Base-by-base conservation (phyloP, 495 filamentous ascomycete species). In the Copromyces sp. region DNA sequence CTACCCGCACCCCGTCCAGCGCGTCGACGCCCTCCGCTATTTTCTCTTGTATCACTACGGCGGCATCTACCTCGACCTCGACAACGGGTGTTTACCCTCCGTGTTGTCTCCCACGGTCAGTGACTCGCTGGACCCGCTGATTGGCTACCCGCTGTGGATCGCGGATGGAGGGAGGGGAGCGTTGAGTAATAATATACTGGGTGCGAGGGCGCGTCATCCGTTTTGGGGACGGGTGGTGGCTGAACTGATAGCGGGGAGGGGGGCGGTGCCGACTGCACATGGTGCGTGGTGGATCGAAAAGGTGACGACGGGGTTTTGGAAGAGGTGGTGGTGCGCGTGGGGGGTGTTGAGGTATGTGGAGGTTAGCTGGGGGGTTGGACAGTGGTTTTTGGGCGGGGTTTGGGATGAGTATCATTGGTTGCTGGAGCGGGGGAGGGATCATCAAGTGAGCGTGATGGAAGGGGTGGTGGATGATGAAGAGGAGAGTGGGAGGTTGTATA, bases 181-280 rank as follows among this genome's bases (percentile, higher is more conserved):
- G 61, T 92, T 97, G 75, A 93, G 90, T 69, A 97, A 97, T 82
- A 93, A 97, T 79, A 92, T 91, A 38, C 95, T 97, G 88, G 94
- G 92, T 53, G 83, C 91, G 16, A 85, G 91, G 4, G 92, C 93
- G 1, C 86, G 91, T 70, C 94, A 97, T 75, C 92, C 92, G 0
- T 97, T 94, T 84, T 96, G 95, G 86, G 83, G 89, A 12, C 86
- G 84, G 45, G 5, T 97, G 93, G 80, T 87, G 94, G 78, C 88
- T 88, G 74, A 89, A 89, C 77, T 97, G 92, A 91, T 80, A 89
- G 42, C 3, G 0, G 53, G 53, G 6, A 32, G 53, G 29, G 53
- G 53, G 24, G 53, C 53, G 12, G 2, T 35, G 24, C 53, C 53
- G 24, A n/a, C n/a, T n/a, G n/a, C n/a, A n/a, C n/a, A n/a, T n/a